phyloP scores from a whole-genome alignment of 352 stramenopile species.

The Globisporangium radiosum region DNA sequence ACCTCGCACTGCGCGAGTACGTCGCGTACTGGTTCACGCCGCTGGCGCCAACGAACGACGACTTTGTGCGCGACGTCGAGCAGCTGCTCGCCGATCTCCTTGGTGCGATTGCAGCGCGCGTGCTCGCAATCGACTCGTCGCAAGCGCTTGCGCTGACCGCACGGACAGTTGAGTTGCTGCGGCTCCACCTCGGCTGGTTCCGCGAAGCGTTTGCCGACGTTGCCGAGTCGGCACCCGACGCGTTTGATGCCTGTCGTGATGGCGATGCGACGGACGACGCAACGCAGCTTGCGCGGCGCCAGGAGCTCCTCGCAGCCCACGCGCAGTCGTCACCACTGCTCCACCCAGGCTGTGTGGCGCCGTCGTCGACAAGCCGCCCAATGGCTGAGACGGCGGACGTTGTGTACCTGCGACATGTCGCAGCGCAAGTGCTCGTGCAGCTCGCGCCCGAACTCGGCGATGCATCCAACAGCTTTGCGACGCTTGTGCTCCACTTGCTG shows the following conservation, averaged over 20 bases:
- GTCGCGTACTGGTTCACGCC: constrained; percentile 58
- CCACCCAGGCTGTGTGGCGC: constrained; percentile 51
- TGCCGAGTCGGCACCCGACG: constrained; percentile 42
- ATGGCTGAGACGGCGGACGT: constrained; percentile 34
- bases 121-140: constrained; percentile 65
- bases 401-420: constrained; percentile 60
- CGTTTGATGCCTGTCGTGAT: constrained; percentile 25
- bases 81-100: constrained; percentile 61
- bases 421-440: constrained; percentile 53
- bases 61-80: constrained; percentile 60
- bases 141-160: constrained; percentile 56
- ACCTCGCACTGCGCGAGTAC: constrained; percentile 51
- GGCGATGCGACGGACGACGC: constrained; percentile 45
- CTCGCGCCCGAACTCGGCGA: constrained; percentile 56
- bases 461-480: constrained; percentile 50
- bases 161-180: constrained; percentile 57
- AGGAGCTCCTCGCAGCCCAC: constrained; percentile 48
- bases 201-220: constrained; percentile 65
- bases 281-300: constrained; percentile 27
- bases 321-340: constrained; percentile 57
- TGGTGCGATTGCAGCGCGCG: constrained; percentile 40
- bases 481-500: constrained; percentile 57
- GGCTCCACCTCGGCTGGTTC: constrained; percentile 75
- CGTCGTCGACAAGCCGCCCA: constrained; percentile 16
- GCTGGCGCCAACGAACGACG: constrained; percentile 48